These are phyloP conservation scores for Austroboletus eburneus DNA, from an alignment of 768 basidiomycete genomes.

Conservation along the genomic window DNA sequence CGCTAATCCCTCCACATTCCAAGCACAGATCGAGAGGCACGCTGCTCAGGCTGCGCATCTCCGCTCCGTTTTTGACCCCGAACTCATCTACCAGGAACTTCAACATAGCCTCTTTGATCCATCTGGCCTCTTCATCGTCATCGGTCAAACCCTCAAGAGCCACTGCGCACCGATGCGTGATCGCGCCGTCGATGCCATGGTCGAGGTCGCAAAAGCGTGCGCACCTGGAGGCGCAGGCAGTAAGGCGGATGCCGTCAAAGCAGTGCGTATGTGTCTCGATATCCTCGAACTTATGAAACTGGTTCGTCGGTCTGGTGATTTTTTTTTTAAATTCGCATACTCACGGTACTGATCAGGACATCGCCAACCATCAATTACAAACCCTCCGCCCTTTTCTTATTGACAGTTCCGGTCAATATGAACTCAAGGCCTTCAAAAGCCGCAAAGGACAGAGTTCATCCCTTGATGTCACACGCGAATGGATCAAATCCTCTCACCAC, in stretches of 20 bases:
- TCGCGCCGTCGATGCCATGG: conserved; percentile 77
- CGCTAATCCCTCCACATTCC: conserved; percentile 54
- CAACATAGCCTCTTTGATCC: conserved; percentile 74
- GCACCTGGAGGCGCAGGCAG: conserved; percentile 50
- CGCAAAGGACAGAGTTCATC: conserved; percentile 44
- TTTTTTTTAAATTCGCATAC: conserved; percentile 13
- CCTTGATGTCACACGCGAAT: conserved; percentile 55
- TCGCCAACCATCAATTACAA: conserved; percentile 93
- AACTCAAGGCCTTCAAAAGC: conserved; percentile 71
- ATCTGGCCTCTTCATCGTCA: conserved; percentile 67
- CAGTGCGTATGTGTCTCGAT: conserved; percentile 81
- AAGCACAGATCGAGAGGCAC: conserved; percentile 58
- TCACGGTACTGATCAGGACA: conserved; percentile 59
- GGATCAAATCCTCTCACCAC: conserved; percentile 56
- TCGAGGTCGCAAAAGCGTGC: conserved; percentile 59
- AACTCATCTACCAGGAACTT: conserved; percentile 79
- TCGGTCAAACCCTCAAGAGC: conserved; percentile 78
- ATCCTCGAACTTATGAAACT: conserved; percentile 95
- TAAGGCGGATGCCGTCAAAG: conserved; percentile 63
- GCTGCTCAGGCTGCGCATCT: conserved; percentile 63
- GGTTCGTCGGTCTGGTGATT: conserved; percentile 44
- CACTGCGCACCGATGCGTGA: conserved; percentile 96
- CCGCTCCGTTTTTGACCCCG: conserved; percentile 75
- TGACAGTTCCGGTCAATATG: conserved; percentile 73
- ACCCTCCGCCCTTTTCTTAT: conserved; percentile 89